phyloP scores from a whole-genome alignment of 2,329 filamentous ascomycete genomes.

The Aspergillus ruber region DNA sequence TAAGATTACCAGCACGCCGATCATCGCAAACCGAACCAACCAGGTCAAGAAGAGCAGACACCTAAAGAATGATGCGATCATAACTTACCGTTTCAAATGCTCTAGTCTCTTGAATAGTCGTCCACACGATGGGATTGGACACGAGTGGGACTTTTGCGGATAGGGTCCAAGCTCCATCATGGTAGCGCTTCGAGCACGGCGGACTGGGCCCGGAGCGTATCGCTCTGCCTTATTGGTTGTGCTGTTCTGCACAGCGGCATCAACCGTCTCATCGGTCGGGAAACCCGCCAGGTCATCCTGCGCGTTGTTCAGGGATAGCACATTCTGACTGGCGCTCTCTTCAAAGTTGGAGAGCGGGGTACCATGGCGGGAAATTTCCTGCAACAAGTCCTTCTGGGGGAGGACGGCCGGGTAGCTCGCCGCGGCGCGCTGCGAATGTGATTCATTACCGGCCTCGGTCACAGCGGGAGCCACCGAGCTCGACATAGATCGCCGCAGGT shows the following conservation, averaged over 20 bases:
- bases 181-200: slow-evolving; percentile 86
- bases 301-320: slow-evolving; percentile 56
- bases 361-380: slow-evolving; percentile 74
- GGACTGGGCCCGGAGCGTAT: slow-evolving; percentile 62
- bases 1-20: slow-evolving; percentile 30
- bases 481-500: slow-evolving; percentile 85
- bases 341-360: slow-evolving; percentile 84
- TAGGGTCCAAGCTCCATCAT: slow-evolving; percentile 96
- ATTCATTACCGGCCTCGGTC: slow-evolving; percentile 66
- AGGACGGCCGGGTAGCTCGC: slow-evolving; percentile 63
- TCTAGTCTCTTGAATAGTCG: slow-evolving; percentile 98
- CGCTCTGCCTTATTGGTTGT: slow-evolving; percentile 52
- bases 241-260: slow-evolving; percentile 50
- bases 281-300: slow-evolving; percentile 64
- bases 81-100: slow-evolving; percentile 90
- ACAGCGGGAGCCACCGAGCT: slow-evolving; percentile 70
- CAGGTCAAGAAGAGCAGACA: neutral
- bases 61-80: slow-evolving; percentile 18
- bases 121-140: slow-evolving; percentile 96
- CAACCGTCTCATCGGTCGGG: slow-evolving; percentile 55
- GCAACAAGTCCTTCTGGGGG: slow-evolving; percentile 72
- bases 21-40: slow-evolving; percentile 2
- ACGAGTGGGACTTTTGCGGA: slow-evolving; percentile 95
- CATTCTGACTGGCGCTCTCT: slow-evolving; percentile 69
- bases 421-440: slow-evolving; percentile 69